Evolutionary conservation across 2,329 filamentous ascomycete genomes (phyloP), one percentile per base, ranked within the genome.

Genomic region (Pseudogymnoascus sp.): DNA sequence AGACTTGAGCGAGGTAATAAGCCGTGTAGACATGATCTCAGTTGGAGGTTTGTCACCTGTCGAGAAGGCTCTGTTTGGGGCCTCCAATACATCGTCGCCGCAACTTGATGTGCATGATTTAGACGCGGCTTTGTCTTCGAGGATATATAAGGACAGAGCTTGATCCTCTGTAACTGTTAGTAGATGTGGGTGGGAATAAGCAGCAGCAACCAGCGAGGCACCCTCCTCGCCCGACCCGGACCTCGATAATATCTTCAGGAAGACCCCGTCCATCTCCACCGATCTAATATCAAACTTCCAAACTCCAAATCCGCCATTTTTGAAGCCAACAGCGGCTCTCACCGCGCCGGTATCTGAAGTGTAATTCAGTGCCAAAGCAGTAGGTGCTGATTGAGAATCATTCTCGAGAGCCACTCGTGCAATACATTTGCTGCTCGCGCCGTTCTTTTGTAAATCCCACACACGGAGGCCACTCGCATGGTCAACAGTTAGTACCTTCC

Each of bases 1-100:
- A 10, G 93, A 96, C 71, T 86, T 87, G 18, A 97, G 81, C 0
- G 90, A 93, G 6, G 89, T 88, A 31, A 97, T 77, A 31, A 95
- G 80, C 64, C 79, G 23, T 74, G 51, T 18, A 71, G 63, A 34
- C 16, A 36, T n/a, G 42, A 12, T 34, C 62, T 63, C 7, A 47
- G 23, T 14, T 62, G 60, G 12, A 21, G 59, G 2, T 54, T 31
- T 6, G 12, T 63, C 12, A 45, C 31, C 37, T 63, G 54, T 40
- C 65, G 18, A 12, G 34, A 14, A 34, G n/a, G 23, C 36, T 65
- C 65, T 5, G 31, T 18, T 57, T 21, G 29, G 5, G n/a, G n/a
- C 29, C 29, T 57, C 11, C 10, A 14, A 34, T 36, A 36, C 7
- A 34, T 57, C 51, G 11, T 14, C 29, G 16, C 14, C 51, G 51